Conservation (phyloP, 208 protist genomes). For the Strigomonas oncopelti region DNA sequence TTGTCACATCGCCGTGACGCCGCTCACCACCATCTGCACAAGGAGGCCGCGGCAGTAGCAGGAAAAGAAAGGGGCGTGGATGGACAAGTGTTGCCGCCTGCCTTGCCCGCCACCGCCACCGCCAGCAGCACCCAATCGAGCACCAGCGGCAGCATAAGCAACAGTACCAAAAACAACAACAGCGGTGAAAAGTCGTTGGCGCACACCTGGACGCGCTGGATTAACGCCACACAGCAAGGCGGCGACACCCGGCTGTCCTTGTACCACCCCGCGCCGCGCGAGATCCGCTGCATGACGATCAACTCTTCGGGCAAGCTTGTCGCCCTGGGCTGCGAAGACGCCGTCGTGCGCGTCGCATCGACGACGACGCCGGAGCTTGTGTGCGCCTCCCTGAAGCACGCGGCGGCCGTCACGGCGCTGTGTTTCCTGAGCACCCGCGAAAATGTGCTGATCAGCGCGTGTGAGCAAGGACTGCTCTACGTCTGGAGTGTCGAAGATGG, state of each 20-base stretch:
- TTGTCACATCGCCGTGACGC: not conserved
- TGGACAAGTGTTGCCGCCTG: no score
- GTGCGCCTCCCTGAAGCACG: constrained; percentile 22
- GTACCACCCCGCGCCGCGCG: constrained; percentile 30
- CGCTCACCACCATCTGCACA: not conserved
- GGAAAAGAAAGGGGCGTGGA: not conserved
- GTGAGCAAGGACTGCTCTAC: constrained; percentile 83
- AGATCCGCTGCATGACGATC: constrained; percentile 45
- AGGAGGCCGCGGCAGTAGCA: not conserved
- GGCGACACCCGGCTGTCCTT: constrained; percentile 37
- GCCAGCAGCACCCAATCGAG: not conserved
- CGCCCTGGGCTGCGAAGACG: constrained; percentile 55
- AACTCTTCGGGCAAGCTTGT: constrained; percentile 48
- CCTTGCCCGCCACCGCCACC: not conserved
- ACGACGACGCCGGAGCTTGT: constrained; percentile 34
- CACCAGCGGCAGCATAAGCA: not conserved
- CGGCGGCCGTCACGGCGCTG: constrained; percentile 50
- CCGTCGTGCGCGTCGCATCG: constrained; percentile 48
- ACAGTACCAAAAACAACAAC: not conserved
- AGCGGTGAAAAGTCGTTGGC: not conserved
- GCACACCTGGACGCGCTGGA: constrained; percentile 60
- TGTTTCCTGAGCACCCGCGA: constrained; percentile 53
- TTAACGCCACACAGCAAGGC: constrained; percentile 57
- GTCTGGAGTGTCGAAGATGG: constrained; percentile 77
- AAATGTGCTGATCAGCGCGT: constrained; percentile 75